Conservation (phyloP, 768 basidiomycete species). For the Wakefieldia striispora region DNA sequence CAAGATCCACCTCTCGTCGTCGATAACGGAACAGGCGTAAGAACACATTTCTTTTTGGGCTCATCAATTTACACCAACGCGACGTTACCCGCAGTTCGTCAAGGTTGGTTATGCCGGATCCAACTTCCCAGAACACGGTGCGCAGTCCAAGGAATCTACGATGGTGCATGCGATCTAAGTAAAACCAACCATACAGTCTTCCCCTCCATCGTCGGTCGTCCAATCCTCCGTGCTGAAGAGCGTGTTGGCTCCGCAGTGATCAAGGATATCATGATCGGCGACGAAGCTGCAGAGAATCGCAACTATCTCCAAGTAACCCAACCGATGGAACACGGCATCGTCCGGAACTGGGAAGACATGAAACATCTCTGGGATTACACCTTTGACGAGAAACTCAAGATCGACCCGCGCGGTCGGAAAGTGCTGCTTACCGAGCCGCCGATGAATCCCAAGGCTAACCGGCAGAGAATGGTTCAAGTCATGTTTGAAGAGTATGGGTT, state of each 20-base stretch:
- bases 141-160: constrained; percentile 13
- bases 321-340: constrained; percentile 99
- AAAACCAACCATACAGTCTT: constrained; percentile 57
- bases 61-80: constrained; percentile 1
- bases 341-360: constrained; percentile 99
- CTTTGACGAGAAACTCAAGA: constrained; percentile 90
- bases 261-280: constrained; percentile 98
- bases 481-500: constrained; percentile 99
- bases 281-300: constrained; percentile 91
- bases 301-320: constrained; percentile 96
- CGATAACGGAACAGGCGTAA: constrained; percentile 86
- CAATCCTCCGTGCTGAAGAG: constrained; percentile 96
- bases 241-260: constrained; percentile 83
- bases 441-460: constrained; percentile 95
- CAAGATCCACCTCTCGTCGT: constrained; percentile 62
- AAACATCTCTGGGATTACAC: constrained; percentile 98
- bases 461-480: constrained; percentile 93
- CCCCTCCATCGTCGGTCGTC: constrained; percentile 94
- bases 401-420: constrained; percentile 85
- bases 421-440: constrained; percentile 96
- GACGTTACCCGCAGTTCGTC: constrained; percentile 62
- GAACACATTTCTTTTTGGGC: constrained; percentile 25
- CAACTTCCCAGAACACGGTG: constrained; percentile 94
- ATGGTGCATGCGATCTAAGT: not conserved
- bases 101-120: constrained; percentile 90